Evolutionary conservation across 2,329 filamentous ascomycete species (phyloP), one percentile per base, ranked within the genome.

Genomic region (Colletotrichum echinochloae): DNA sequence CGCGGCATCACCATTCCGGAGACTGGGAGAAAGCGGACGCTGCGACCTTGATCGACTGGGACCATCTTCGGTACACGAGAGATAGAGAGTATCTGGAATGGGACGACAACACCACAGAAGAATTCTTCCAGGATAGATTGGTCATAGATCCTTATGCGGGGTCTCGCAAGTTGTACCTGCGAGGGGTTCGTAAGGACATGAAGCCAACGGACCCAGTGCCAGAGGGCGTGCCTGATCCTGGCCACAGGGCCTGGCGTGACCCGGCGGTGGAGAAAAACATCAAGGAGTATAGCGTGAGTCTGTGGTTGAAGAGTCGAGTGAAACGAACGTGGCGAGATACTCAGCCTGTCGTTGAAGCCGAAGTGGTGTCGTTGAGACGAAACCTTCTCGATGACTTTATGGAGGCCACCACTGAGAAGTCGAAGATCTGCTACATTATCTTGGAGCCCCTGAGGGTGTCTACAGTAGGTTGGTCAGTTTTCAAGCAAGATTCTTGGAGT

Each of bases 341-440:
- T n/a, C 94, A 98, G 75, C 93, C 94, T 1, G 96, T 99, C 0
- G 81, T 97, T 6, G 87, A 91, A 75, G 94, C 92, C 0, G 89
- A 95, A 73, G 83, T 92, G 56, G 86, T 97, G 33, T 85, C 92
- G 1, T 85, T 94, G 41, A 90, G 94, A n/a, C 89, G 94, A 37
- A 97, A 98, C 78, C 86, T 96, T 41, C 85, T 98, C 1, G 94
- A 95, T 67, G 89, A 91, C 73, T 88, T 86, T 3, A 85, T 88
- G 28, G 84, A 86, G 9, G 85, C 89, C 37, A 81, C 83, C 2
- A 80, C 83, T 1, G 79, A 86, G 30, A 67, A 75, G 4, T 68
- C 75, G 0, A 81, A 81, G 59, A 84, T 78, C 55, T 92, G 91
- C 73, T 94, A 88, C 69, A 80, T 98, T 3, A 93, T 95, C 68